Conservation (phyloP, 2,329 filamentous ascomycete genomes). For the Fusarium continuum region DNA sequence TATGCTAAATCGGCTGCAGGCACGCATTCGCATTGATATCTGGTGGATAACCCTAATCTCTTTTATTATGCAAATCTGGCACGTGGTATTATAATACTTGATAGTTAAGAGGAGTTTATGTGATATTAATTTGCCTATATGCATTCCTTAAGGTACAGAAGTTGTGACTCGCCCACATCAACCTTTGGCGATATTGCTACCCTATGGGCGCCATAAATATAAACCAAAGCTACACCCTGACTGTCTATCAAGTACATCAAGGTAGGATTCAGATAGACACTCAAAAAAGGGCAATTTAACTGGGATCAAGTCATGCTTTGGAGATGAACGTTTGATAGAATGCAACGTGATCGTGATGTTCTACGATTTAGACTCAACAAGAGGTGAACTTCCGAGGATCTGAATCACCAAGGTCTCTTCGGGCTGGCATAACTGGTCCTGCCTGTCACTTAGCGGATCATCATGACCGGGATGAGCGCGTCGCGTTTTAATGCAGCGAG, state of each 20-base stretch:
- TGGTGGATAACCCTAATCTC: too few species aligned
- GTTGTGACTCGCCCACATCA: not conserved
- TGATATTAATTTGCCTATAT: not conserved
- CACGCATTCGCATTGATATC: too few species aligned
- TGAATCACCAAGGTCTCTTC: constrained; percentile 1
- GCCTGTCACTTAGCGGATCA: constrained; percentile 1
- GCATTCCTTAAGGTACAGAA: not conserved
- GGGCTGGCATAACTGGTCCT: not conserved
- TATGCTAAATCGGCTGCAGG: too few species aligned
- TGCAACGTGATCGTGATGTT: constrained; percentile 26
- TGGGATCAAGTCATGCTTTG: constrained; percentile 13
- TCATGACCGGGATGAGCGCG: constrained; percentile 20
- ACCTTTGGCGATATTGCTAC: not conserved
- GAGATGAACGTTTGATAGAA: constrained; percentile 24
- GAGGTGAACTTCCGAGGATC: not conserved
- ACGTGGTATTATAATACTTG: too few species aligned
- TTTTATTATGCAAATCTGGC: too few species aligned
- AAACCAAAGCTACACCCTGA: not conserved
- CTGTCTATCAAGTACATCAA: not conserved
- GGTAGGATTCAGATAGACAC: constrained; percentile 1
- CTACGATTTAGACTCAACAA: constrained; percentile 12
- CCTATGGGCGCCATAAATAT: not conserved
- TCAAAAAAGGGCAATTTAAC: too few species aligned
- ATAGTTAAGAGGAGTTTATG: not conserved
- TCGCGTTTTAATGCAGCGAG: constrained; percentile 15